Conservation (phyloP, 257 asterid genomes). For the Paraleonurus japonicus region DNA sequence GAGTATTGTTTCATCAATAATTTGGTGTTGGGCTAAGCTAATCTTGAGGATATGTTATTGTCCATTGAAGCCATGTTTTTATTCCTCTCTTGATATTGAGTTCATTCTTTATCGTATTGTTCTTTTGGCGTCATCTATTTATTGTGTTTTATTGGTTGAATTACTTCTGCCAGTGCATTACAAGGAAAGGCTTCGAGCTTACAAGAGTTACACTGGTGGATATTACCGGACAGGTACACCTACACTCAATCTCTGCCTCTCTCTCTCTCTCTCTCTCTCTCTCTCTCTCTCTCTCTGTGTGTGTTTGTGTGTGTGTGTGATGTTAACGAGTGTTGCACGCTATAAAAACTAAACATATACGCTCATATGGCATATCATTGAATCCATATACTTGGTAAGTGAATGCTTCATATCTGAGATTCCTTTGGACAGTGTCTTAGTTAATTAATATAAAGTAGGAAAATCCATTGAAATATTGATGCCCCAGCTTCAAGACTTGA, state of each 20-base stretch:
- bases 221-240: conserved; percentile 65
- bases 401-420: not conserved
- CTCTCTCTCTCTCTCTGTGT: too few species aligned
- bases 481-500: not conserved
- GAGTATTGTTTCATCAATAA: not conserved
- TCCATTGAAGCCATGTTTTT: not conserved
- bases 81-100: conserved; percentile 11
- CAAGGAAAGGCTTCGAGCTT: conserved; percentile 85
- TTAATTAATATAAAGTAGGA: not conserved
- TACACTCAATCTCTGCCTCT: not conserved
- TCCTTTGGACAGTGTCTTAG: not conserved
- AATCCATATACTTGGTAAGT: not conserved
- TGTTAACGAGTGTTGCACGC: not conserved
- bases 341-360: not conserved
- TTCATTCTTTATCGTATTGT: conserved; percentile 5
- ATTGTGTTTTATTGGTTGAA: not conserved
- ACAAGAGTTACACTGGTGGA: conserved; percentile 86
- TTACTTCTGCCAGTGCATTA: conserved; percentile 66
- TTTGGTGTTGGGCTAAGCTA: not conserved
- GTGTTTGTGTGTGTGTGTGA: too few species aligned
- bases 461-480: not conserved
- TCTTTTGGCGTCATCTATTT: not conserved
- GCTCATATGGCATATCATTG: not conserved
- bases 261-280: not conserved
- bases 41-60: conserved; percentile 15